These are phyloP conservation scores for Lolium multiflorum DNA, from an alignment of 176 grass and related monocot species.

Conservation along the genomic window DNA sequence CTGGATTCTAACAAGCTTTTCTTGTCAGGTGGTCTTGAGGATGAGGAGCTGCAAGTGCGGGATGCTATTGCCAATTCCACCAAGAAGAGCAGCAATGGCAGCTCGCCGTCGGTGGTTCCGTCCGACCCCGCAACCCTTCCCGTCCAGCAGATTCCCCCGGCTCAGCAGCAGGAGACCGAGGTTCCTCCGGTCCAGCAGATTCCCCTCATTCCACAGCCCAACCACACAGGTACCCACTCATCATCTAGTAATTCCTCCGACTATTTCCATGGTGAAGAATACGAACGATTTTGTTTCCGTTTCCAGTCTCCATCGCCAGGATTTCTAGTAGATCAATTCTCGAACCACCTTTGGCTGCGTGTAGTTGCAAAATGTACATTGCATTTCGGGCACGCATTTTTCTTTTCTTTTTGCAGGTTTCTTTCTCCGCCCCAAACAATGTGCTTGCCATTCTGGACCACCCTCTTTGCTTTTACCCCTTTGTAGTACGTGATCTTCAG, in stretches of 20 bases:
- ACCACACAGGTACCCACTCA: constrained; percentile 38
- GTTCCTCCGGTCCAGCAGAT: constrained; percentile 17
- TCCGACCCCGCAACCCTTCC: constrained; percentile 37
- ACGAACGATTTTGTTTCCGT: background rate
- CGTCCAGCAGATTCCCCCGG: constrained; percentile 21
- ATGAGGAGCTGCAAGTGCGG: constrained; percentile 43
- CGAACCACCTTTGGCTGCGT: background rate
- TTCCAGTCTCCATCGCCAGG: background rate
- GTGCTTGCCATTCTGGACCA: constrained; percentile 36
- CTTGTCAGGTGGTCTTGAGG: constrained; percentile 49
- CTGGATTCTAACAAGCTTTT: constrained; percentile 1
- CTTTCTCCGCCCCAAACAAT: constrained; percentile 25
- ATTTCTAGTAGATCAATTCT: background rate
- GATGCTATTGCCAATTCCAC: background rate
- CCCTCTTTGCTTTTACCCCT: constrained; percentile 9
- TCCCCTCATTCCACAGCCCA: constrained; percentile 29
- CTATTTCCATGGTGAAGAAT: background rate
- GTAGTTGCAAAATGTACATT: constrained; percentile 1
- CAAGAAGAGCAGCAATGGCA: constrained; percentile 20
- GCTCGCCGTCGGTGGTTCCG: background rate
- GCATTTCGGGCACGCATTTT: background rate
- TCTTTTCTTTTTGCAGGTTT: background rate
- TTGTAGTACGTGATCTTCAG: background rate
- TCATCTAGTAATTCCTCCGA: background rate
- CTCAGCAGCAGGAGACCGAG: background rate